Percentiles rank a stretch among this genome's conserved stretches.
Evolutionary conservation across 169 alveolate species (phyloP).

Genomic region (Plasmodium knowlesi): DNA sequence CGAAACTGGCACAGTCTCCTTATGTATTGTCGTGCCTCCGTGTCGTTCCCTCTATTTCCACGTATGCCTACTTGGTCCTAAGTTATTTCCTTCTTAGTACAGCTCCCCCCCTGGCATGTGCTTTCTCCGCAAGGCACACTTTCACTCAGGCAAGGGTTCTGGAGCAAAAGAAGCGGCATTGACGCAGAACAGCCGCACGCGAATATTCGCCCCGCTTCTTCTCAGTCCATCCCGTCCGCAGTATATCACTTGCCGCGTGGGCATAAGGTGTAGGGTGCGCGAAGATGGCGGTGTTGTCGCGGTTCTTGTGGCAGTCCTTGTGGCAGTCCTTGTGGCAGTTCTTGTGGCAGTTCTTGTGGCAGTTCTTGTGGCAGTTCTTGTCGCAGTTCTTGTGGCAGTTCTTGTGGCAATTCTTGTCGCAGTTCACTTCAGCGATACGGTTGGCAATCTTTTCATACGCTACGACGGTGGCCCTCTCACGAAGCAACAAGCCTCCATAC

Average conservation of each 20-base stretch:
- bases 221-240: not conserved
- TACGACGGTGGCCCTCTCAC: not conserved
- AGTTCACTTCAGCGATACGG: too few species aligned
- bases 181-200: not conserved
- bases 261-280: not conserved
- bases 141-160: not conserved
- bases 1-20: not conserved
- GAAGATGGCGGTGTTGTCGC: not conserved
- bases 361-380: too few species aligned
- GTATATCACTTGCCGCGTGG: not conserved
- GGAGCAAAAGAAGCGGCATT: not conserved
- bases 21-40: not conserved
- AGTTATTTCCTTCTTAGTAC: not conserved
- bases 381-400: too few species aligned
- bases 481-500: not conserved
- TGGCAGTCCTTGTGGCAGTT: too few species aligned
- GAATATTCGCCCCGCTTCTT: not conserved
- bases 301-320: too few species aligned
- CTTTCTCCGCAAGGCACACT: not conserved
- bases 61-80: too few species aligned
- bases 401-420: too few species aligned
- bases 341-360: too few species aligned
- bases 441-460: not conserved
- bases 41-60: not conserved
- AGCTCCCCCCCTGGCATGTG: not conserved